Percentiles rank a stretch among this genome's conserved stretches.
Conservation (phyloP, 192 early-diverging fungal species). For the Chytriomyces hyalinus region DNA sequence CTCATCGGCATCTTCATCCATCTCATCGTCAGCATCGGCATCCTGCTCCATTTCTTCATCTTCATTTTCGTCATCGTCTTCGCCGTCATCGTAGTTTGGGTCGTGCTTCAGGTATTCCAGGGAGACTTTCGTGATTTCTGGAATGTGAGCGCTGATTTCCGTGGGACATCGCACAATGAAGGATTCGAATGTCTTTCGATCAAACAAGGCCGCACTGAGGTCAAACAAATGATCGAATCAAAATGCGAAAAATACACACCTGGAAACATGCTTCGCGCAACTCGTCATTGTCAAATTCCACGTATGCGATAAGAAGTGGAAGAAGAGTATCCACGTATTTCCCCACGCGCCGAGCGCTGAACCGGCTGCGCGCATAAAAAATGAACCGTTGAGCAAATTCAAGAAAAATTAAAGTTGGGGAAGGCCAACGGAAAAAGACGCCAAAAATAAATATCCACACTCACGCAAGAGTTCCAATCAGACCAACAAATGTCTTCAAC, state of each 20-base stretch:
- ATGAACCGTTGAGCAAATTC: neutral
- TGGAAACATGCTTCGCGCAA: constrained; percentile 82
- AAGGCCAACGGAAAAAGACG: neutral
- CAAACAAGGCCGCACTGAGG: neutral
- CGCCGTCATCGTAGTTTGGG: constrained; percentile 82
- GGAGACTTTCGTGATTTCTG: constrained; percentile 62
- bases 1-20: constrained; percentile 42
- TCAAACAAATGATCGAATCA: neutral
- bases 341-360: constrained; percentile 69
- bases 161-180: constrained; percentile 79
- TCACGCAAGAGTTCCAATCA: constrained; percentile 75
- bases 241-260: constrained; percentile 4
- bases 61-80: constrained; percentile 68
- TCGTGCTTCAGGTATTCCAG: constrained; percentile 79
- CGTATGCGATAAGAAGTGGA: constrained; percentile 66
- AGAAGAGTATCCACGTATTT: constrained; percentile 66
- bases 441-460: neutral
- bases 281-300: constrained; percentile 75
- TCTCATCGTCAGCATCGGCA: constrained; percentile 65
- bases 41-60: constrained; percentile 49
- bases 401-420: neutral
- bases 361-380: constrained; percentile 62
- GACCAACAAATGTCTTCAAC: constrained; percentile 75
- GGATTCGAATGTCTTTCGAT: constrained; percentile 66
- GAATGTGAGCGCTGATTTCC: constrained; percentile 69